A percentile compares a stretch with the other conserved stretches of the same genome.
These are phyloP conservation scores for Bipolaris gigantea DNA, from an alignment of 2,329 filamentous ascomycete species.

Conservation along the genomic window DNA sequence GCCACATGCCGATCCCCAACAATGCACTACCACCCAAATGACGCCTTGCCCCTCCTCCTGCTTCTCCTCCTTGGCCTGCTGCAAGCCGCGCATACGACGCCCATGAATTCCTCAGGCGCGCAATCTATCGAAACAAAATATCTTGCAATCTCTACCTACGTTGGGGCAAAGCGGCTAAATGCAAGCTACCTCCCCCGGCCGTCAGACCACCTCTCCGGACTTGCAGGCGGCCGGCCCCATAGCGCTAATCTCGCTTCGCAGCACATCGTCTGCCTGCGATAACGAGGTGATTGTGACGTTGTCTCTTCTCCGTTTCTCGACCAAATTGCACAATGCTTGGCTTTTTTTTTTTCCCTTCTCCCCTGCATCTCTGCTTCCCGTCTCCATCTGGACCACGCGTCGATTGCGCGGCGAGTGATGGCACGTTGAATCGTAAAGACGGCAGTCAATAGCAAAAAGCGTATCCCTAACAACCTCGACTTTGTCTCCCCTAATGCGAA, in stretches of 20 bases:
- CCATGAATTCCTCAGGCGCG: background rate
- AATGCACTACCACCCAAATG: background rate
- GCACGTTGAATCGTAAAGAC: background rate
- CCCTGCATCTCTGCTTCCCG: background rate
- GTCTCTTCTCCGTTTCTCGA: background rate
- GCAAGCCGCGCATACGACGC: background rate
- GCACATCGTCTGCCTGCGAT: conserved; percentile 6
- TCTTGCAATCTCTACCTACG: conserved; percentile 4
- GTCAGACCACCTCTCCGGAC: conserved; percentile 8
- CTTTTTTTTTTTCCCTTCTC: background rate
- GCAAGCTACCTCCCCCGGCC: conserved; percentile 6
- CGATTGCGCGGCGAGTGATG: background rate
- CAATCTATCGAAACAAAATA: conserved; percentile 12
- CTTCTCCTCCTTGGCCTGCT: background rate
- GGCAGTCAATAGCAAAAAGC: background rate
- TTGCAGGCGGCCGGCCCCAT: conserved; percentile 2
- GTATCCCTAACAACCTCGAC: background rate
- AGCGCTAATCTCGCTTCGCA: conserved; percentile 10
- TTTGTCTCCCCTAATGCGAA: background rate
- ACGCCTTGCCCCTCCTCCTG: background rate
- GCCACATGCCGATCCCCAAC: conserved; percentile 1
- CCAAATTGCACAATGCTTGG: background rate
- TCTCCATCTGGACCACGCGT: background rate
- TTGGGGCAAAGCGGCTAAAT: conserved; percentile 5
- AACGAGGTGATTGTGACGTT: conserved; percentile 12